A percentile compares a stretch with the other conserved stretches of the same genome.
phyloP scores from a whole-genome alignment of 441 rosid species.

The Oxalis stricta region DNA sequence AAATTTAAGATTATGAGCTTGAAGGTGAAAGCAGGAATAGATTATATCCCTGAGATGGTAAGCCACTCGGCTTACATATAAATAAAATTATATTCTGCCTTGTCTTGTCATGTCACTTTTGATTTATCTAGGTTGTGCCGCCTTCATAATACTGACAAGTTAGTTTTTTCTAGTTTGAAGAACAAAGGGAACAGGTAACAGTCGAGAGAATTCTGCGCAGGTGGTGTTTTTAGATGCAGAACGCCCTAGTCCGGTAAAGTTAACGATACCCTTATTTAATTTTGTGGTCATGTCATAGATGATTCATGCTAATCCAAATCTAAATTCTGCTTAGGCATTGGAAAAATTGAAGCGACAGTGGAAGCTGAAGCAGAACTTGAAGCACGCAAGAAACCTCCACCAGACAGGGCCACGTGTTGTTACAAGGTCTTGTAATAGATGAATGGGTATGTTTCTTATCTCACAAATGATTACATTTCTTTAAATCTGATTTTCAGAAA shows the following conservation, averaged over 20 bases:
- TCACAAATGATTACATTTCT: background rate
- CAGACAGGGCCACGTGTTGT: constrained; percentile 47
- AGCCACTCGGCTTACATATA: background rate
- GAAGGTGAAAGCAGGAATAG: constrained; percentile 46
- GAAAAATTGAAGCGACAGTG: constrained; percentile 46
- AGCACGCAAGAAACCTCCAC: constrained; percentile 48
- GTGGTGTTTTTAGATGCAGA: constrained; percentile 41
- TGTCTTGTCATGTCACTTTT: background rate
- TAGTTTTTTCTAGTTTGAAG: constrained; percentile 37
- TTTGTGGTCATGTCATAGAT: background rate
- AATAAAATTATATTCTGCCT: background rate
- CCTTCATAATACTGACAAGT: background rate
- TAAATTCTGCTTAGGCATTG: constrained; percentile 24
- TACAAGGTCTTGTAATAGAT: constrained; percentile 55
- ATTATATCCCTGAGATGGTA: constrained; percentile 64
- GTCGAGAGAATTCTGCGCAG: constrained; percentile 44
- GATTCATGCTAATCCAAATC: background rate
- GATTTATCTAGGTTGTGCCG: background rate
- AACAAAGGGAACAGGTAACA: constrained; percentile 46
- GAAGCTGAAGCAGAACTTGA: constrained; percentile 70
- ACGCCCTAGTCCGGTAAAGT: constrained; percentile 47
- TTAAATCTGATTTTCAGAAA: background rate
- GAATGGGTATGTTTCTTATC: constrained; percentile 44
- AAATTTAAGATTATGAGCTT: constrained; percentile 71
- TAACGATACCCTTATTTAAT: background rate